Conservation (phyloP, 441 rosid genomes). For the Syzygium malaccense region DNA sequence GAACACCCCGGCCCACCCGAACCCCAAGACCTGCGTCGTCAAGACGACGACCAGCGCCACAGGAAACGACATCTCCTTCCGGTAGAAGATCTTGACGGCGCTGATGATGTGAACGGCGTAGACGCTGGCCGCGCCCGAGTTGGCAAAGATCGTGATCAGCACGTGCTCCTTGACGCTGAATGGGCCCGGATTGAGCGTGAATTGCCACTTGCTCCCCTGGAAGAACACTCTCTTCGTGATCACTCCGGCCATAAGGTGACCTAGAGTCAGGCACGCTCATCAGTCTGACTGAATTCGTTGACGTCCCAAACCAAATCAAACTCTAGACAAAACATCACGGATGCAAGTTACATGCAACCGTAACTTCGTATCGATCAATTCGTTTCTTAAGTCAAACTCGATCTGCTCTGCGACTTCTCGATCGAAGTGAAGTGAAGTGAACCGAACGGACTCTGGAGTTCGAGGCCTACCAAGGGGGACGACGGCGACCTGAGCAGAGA, state of each 20-base stretch:
- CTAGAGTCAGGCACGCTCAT: not conserved
- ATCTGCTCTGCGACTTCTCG: not conserved
- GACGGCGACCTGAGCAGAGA: conserved; percentile 10
- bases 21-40: conserved; percentile 36
- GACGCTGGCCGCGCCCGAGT: conserved; percentile 24
- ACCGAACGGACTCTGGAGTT: rapidly evolving
- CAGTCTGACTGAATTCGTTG: not conserved
- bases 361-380: not conserved
- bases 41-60: conserved; percentile 24
- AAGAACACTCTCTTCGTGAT: conserved; percentile 14
- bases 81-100: conserved; percentile 26
- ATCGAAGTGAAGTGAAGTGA: too few species aligned
- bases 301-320: not conserved
- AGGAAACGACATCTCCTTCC: conserved; percentile 13
- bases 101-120: conserved; percentile 32
- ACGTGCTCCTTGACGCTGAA: conserved; percentile 39
- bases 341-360: not conserved
- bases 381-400: not conserved
- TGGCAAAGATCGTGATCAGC: conserved; percentile 35
- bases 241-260: conserved; percentile 27
- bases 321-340: not conserved
- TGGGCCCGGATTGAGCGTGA: conserved; percentile 33
- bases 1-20: conserved; percentile 42
- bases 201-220: conserved; percentile 16
- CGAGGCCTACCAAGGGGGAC: not conserved